phyloP scores from a whole-genome alignment of 305 asterid species.

The Fraxinus baroniana region DNA sequence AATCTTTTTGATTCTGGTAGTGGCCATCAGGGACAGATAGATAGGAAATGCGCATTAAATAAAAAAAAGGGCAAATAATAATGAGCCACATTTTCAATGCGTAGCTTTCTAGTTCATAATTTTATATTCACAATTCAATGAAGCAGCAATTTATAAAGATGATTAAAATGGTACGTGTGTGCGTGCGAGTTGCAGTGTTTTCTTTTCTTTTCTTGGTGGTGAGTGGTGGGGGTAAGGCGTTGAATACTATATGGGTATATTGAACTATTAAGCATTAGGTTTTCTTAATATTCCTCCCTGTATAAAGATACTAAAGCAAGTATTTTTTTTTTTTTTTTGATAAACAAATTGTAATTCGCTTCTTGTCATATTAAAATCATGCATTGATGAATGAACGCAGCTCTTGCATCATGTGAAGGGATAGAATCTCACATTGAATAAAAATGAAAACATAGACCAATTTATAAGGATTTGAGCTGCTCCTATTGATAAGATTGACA shows the following conservation, averaged over 20 bases:
- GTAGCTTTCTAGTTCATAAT: not conserved
- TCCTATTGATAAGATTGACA: no score
- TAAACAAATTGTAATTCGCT: not conserved
- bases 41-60: slow-evolving; percentile 11
- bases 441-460: no score
- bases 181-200: not conserved
- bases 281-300: not conserved
- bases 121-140: slow-evolving; percentile 19
- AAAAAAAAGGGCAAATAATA: slow-evolving; percentile 14
- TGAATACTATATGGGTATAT: not conserved
- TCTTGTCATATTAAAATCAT: not conserved
- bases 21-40: slow-evolving; percentile 25
- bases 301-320: not conserved
- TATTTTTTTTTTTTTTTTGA: not conserved
- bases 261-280: not conserved
- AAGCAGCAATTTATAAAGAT: not conserved
- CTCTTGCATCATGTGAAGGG: no score
- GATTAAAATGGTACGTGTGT: not conserved
- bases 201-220: not conserved
- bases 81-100: slow-evolving; percentile 24
- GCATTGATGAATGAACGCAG: no score
- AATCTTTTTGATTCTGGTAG: slow-evolving; percentile 15
- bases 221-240: not conserved
- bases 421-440: no score
- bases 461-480: no score